Evolutionary conservation across 352 stramenopile species (phyloP), one percentile per base, ranked within the genome.

Genomic region (Blastocystis sp.): DNA sequence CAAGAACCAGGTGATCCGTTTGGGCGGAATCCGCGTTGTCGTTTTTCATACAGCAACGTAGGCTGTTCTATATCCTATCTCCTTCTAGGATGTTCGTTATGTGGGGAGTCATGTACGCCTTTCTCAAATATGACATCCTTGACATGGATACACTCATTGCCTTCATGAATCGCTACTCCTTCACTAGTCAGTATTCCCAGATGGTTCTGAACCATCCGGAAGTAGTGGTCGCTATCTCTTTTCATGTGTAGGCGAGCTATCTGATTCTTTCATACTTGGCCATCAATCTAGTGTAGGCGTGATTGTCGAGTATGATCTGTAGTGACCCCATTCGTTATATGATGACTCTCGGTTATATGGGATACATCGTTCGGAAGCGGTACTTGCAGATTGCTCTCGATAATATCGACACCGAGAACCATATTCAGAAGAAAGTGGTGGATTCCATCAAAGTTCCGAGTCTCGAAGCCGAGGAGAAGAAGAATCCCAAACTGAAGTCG

Each of bases 321-420:
- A 81, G 69, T 65, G 69, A 81, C 24, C 69, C 69, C 14, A 18
- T 81, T 34, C 69, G 69, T 24, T 81, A 81, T 65, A 24, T 81
- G 1, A 21, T 81, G n/a, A 81, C 69, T 27, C 4, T 81, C n/a
- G 4, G 54, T 29, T 81, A 81, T 61, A 57, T 57, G 44, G 34
- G 69, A 40, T 40, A 59, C 7, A 57, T 81, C 0, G 29, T 81
- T 36, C 46, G 40, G 24, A 81, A 81, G 6, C 42, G 69, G 14
- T 81, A 64, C 27, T 40, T 61, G 3, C 40, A 81, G 24, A 61
- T 57, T 44, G 69, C 69, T 24, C 32, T 81, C 9, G 69, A 81
- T 32, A 81, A 63, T 29, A 27, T 81, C 14, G 18, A 29, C 2
- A 42, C n/a, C 48, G 46, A 81, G 48, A 57, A 81, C 44, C 16